Evolutionary conservation across 192 early-diverging fungal species (phyloP), one percentile per base, ranked within the genome.

Genomic region (Linderina pennispora): DNA sequence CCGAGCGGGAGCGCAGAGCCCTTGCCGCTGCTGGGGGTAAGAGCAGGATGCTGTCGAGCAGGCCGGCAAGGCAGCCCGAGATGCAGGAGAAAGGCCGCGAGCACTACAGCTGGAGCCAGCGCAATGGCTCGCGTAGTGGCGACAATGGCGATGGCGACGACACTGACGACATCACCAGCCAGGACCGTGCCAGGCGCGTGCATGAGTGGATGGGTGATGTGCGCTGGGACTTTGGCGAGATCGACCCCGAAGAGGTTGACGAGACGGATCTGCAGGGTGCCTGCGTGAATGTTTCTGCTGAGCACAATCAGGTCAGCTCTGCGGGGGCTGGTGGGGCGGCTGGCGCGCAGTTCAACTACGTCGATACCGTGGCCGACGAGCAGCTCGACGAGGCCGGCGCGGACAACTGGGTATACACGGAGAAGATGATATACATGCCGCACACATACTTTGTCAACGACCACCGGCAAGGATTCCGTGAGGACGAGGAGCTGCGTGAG

Each of bases 391-490:
- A 53, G 31, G 49, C 43, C 2, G 65, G 65, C 24, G 51, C 37
- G 1, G 48, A 80, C 36, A 60, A 71, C 48, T 83, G 88, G 82
- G 75, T 91, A 4, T 94, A 89, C 65, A 89, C 83, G 0, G 93
- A 97, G 75, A 82, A 79, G 43, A 80, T 89, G 70, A 84, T 92
- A 17, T 93, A 88, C 46, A 89, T 97, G 89, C 90, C 91, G 16
- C 81, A 87, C 55, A 83, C 85, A 28, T 97, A 89, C 68, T 93
- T 97, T 78, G 89, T 92, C 23, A 94, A 93, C 49, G 93, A 97
- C 66, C 89, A 97, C 41, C 81, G 82, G 22, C 88, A 91, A 76
- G 89, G 89, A 8, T 94, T 94, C 67, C 71, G 89, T 18, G 93
- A 84, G 34, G 80, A 80, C 45, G 81, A 87, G 31, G 70, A 79